Conservation (phyloP, 495 filamentous ascomycete species). For the Bacidia rubella region DNA sequence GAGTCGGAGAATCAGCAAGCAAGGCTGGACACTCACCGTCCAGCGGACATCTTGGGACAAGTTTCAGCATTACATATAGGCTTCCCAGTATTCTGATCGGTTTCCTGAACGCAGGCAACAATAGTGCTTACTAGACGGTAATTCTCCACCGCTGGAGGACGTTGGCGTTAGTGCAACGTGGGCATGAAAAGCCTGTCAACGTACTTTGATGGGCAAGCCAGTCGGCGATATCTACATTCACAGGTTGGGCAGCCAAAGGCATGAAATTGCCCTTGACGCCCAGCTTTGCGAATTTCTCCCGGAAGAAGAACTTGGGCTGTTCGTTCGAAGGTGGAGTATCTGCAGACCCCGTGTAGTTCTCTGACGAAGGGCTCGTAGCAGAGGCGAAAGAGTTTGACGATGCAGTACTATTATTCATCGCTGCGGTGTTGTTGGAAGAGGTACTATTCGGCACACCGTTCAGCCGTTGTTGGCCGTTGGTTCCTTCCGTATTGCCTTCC, state of each 20-base stretch:
- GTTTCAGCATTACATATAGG: slow-evolving; percentile 69
- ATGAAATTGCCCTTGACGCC: slow-evolving; percentile 95
- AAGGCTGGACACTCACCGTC: slow-evolving; percentile 46
- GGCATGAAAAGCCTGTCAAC: slow-evolving; percentile 10
- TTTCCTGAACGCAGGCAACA: slow-evolving; percentile 67
- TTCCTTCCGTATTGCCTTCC: slow-evolving; percentile 38
- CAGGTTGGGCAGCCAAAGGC: slow-evolving; percentile 80
- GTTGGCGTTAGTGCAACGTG: slow-evolving; percentile 13
- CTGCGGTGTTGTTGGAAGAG: slow-evolving; percentile 35
- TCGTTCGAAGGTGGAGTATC: slow-evolving; percentile 35
- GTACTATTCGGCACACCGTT: slow-evolving; percentile 36
- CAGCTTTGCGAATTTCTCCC: slow-evolving; percentile 65
- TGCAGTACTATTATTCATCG: slow-evolving; percentile 37
- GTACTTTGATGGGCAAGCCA: slow-evolving; percentile 92
- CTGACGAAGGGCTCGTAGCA: slow-evolving; percentile 36
- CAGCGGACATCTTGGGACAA: slow-evolving; percentile 86
- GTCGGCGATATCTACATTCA: slow-evolving; percentile 78
- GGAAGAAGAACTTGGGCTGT: slow-evolving; percentile 55
- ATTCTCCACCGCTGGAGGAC: slow-evolving; percentile 50
- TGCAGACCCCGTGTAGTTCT: slow-evolving; percentile 34
- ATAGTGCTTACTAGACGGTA: slow-evolving; percentile 75
- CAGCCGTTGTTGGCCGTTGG: slow-evolving; percentile 31
- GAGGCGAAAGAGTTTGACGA: slow-evolving; percentile 43
- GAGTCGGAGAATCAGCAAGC: slow-evolving; percentile 6
- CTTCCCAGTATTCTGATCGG: slow-evolving; percentile 52